phyloP scores from a whole-genome alignment of 176 grass and related monocot genomes.

The Stipa capillata region DNA sequence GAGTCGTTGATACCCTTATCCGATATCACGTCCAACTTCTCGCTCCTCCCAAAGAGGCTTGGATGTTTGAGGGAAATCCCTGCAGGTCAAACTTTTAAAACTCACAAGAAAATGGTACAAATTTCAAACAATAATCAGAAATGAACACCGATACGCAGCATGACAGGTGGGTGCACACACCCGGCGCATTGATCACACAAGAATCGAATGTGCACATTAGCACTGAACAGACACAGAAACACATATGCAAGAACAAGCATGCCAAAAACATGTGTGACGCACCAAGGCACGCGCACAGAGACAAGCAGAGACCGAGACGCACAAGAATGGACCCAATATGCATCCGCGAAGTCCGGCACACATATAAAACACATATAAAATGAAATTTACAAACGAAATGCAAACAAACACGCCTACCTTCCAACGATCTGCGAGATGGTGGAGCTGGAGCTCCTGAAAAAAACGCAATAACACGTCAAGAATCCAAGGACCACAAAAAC shows the following conservation, averaged over 20 bases:
- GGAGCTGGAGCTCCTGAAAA: constrained; percentile 39
- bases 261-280: too few relatives aligned
- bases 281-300: not conserved
- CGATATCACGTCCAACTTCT: constrained; percentile 70
- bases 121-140: not conserved
- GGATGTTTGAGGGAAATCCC: constrained; percentile 75
- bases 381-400: not conserved
- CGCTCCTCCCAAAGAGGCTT: constrained; percentile 54
- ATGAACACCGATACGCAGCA: too few relatives aligned
- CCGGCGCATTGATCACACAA: too few relatives aligned
- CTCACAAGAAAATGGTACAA: not conserved
- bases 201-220: too few relatives aligned
- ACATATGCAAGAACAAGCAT: too few relatives aligned
- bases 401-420: constrained; percentile 33
- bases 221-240: not conserved
- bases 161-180: too few relatives aligned
- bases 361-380: not conserved
- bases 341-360: too few relatives aligned
- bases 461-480: not conserved
- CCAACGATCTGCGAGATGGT: constrained; percentile 70
- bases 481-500: not conserved
- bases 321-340: not conserved
- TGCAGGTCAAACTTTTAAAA: constrained; percentile 28
- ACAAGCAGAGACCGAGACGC: not conserved
- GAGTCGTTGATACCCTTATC: constrained; percentile 82